Evolutionary conservation across 2,329 filamentous ascomycete genomes (phyloP), one percentile per base, ranked within the genome.

Genomic region (Scleromitrula shiraiana): DNA sequence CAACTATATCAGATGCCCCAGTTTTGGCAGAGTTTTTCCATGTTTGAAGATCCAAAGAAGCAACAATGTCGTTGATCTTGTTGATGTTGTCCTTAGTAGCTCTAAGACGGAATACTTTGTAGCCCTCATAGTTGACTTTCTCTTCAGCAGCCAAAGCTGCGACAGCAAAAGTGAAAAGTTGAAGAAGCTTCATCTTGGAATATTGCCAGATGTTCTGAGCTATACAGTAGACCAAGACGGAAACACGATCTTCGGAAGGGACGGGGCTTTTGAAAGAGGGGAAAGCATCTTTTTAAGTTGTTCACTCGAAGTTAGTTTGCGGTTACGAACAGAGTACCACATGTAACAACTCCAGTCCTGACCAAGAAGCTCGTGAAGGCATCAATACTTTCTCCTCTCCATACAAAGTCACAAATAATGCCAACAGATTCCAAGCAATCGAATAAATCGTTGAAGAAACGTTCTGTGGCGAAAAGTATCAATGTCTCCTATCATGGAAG

Each of bases 1-100:
- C 61, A n/a, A 68, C 64, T 38, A 73, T 56, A 52, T 73, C 70
- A 37, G 70, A 65, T 2, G 54, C 56, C 30, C 59, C 59, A 12
- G 55, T 30, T 7, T 52, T 53, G 22, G 53, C 49, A 9, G 55
- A 29, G 2, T 65, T 61, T 35, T 68, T 65, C 64, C 67, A 68
- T 14, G 60, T 53, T 22, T 67, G 59, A 29, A 69, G 63, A 7
- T 61, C 53, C 1, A 72, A 54, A 3, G 55, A 56, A 6, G 62
- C 53, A 29, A 72, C 62, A 20, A 65, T 62, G 20, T 62, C 53
- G 39, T 65, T 59, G 2, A 70, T 56, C 17, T 56, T 53, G 12
- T 57, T 57, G 5, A 65, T 52, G 32, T 69, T 58, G 10, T 61
- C 53, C 8, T 61, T 59, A 14, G 64, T 59, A 20, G 64, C 61